A percentile compares a stretch with the other conserved stretches of the same genome.
phyloP scores from a whole-genome alignment of 495 filamentous ascomycete species.

The Darksidea phi region DNA sequence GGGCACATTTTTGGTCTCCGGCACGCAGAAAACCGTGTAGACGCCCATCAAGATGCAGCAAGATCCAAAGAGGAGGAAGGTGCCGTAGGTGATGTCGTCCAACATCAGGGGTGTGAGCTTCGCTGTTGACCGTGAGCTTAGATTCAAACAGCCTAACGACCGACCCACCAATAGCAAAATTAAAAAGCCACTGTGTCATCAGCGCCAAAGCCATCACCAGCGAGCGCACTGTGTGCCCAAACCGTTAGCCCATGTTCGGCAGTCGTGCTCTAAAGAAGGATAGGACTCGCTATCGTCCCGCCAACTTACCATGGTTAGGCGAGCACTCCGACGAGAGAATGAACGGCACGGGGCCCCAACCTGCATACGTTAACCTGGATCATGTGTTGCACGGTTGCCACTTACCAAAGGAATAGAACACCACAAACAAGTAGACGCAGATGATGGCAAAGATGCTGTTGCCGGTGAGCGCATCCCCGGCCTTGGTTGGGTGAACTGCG shows the following conservation, averaged over 20 bases:
- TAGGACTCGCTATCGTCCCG: not conserved
- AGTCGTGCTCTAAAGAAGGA: no score
- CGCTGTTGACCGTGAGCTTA: not conserved
- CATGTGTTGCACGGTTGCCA: not conserved
- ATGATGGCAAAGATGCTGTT: constrained; percentile 28
- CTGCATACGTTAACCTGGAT: constrained; percentile 8
- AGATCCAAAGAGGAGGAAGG: constrained; percentile 45
- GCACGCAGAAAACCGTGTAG: constrained; percentile 37
- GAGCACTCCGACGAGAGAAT: constrained; percentile 30
- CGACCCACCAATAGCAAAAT: constrained; percentile 58
- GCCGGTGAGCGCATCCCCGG: constrained; percentile 34
- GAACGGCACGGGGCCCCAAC: constrained; percentile 74
- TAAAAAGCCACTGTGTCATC: constrained; percentile 68
- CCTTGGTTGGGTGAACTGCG: constrained; percentile 27
- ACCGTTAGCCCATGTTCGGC: constrained; percentile 6
- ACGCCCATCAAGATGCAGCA: constrained; percentile 39
- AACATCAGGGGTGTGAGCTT: constrained; percentile 64
- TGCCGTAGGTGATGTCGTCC: constrained; percentile 43
- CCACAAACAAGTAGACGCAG: constrained; percentile 71
- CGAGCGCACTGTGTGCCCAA: constrained; percentile 16
- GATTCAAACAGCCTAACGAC: constrained; percentile 1
- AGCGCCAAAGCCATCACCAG: constrained; percentile 53
- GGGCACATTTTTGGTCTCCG: constrained; percentile 34
- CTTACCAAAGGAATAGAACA: constrained; percentile 67
- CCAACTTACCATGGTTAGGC: constrained; percentile 30